Conservation (phyloP, 2,329 filamentous ascomycete genomes). For the Blastomyces parvus region DNA sequence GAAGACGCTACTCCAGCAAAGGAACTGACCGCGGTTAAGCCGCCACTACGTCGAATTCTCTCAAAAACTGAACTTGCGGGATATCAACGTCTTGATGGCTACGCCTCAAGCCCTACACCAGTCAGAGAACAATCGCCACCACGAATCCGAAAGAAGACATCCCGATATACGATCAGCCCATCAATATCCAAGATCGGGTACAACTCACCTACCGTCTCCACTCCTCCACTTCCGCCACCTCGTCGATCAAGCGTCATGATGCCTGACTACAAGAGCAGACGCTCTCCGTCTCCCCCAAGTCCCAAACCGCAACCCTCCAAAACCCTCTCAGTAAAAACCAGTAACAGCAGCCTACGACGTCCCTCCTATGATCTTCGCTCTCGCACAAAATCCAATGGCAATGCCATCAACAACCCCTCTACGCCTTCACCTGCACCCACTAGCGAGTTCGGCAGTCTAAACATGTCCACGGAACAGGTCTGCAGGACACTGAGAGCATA, state of each 20-base stretch:
- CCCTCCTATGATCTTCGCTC: constrained; percentile 44
- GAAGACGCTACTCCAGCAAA: constrained; percentile 37
- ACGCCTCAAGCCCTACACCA: constrained; percentile 34
- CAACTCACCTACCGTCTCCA: constrained; percentile 25
- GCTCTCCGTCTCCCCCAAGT: constrained; percentile 35
- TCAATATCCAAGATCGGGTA: constrained; percentile 25
- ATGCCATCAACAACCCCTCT: constrained; percentile 18
- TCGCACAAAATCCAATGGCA: constrained; percentile 34
- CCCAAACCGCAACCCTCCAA: constrained; percentile 22
- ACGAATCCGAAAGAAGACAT: constrained; percentile 46
- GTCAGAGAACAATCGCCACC: constrained; percentile 41
- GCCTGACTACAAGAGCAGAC: constrained; percentile 22
- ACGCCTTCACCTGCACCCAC: not conserved
- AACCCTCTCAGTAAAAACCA: constrained; percentile 24
- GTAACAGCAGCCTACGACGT: constrained; percentile 31
- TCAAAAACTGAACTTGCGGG: constrained; percentile 81
- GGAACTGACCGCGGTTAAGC: constrained; percentile 49
- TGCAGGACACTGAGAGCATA: constrained; percentile 50
- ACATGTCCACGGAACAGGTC: constrained; percentile 48
- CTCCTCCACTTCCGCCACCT: constrained; percentile 21
- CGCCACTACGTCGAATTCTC: constrained; percentile 73
- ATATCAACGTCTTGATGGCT: constrained; percentile 49
- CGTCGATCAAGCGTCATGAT: constrained; percentile 24
- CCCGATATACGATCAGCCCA: constrained; percentile 42
- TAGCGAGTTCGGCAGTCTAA: constrained; percentile 40